Percentiles rank a stretch among this genome's conserved stretches.
Conservation (phyloP, 371 early-diverging fungal genomes). For the Rhizopus delemar region DNA sequence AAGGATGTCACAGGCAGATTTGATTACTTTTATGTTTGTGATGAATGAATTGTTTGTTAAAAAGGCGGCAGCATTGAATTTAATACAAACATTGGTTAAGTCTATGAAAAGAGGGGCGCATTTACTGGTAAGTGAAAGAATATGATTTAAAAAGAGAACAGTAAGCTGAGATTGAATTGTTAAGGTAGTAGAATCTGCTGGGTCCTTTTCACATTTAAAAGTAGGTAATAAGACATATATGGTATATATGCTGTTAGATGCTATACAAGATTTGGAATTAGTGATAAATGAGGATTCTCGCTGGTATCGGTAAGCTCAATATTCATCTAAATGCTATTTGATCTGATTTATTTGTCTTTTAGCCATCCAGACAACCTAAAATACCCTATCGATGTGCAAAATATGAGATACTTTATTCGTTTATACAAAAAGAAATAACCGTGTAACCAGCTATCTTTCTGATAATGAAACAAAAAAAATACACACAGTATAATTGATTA, state of each 20-base stretch:
- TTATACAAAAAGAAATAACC: slow-evolving; percentile 63
- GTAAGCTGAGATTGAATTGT: neutral
- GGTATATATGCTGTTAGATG: slow-evolving; percentile 86
- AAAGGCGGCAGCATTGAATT: slow-evolving; percentile 72
- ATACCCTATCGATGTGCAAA: slow-evolving; percentile 80
- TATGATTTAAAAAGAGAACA: no score
- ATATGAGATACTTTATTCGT: slow-evolving; percentile 90
- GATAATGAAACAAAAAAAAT: neutral
- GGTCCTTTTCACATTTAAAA: slow-evolving; percentile 86
- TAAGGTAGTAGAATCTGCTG: slow-evolving; percentile 88
- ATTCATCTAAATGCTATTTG: neutral
- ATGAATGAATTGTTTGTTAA: slow-evolving; percentile 87
- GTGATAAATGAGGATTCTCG: slow-evolving; percentile 69
- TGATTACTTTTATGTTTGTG: slow-evolving; percentile 89
- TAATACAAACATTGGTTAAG: slow-evolving; percentile 69
- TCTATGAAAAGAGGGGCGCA: slow-evolving; percentile 69
- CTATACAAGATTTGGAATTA: slow-evolving; percentile 70
- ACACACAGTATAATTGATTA: no score
- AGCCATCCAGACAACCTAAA: slow-evolving; percentile 61
- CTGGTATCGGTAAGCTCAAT: slow-evolving; percentile 77
- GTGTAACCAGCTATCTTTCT: neutral
- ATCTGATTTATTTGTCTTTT: neutral
- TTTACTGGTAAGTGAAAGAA: slow-evolving; percentile 63
- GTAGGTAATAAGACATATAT: slow-evolving; percentile 80
- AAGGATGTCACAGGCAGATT: slow-evolving; percentile 59